Evolutionary conservation across 306 rosid genomes (phyloP).

Genomic region (Quercus rubra): DNA sequence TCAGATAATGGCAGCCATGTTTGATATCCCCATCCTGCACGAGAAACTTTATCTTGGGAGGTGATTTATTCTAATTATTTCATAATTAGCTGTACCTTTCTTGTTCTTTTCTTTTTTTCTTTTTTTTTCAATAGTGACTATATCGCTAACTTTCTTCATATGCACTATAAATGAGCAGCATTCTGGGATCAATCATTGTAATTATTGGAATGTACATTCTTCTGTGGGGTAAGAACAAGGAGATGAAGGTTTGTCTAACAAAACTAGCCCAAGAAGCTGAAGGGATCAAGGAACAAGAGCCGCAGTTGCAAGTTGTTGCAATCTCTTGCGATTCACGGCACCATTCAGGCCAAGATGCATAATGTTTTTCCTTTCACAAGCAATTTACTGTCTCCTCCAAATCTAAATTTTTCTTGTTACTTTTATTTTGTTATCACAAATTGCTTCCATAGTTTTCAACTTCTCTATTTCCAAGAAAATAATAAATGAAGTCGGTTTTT

Average conservation of each 20-base stretch:
- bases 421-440: not conserved
- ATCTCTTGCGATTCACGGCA: slow-evolving; percentile 41
- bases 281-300: slow-evolving; percentile 47
- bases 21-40: slow-evolving; percentile 75
- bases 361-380: not conserved
- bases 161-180: slow-evolving; percentile 29
- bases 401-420: not conserved
- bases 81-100: not conserved
- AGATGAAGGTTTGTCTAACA: slow-evolving; percentile 41
- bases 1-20: slow-evolving; percentile 77
- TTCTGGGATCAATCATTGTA: slow-evolving; percentile 74
- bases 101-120: not conserved
- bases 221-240: slow-evolving; percentile 87
- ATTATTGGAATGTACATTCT: slow-evolving; percentile 77
- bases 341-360: slow-evolving; percentile 17
- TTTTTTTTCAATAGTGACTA: not conserved
- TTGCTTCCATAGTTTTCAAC: not conserved
- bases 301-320: slow-evolving; percentile 36
- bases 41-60: slow-evolving; percentile 78
- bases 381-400: not conserved
- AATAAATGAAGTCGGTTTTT: not conserved
- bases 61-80: slow-evolving; percentile 22
- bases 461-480: not conserved
- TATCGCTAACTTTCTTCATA: not conserved
- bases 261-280: slow-evolving; percentile 38